A percentile compares a stretch with the other conserved stretches of the same genome.
phyloP scores from a whole-genome alignment of 257 asterid species.

The Solanum sejunctum region DNA sequence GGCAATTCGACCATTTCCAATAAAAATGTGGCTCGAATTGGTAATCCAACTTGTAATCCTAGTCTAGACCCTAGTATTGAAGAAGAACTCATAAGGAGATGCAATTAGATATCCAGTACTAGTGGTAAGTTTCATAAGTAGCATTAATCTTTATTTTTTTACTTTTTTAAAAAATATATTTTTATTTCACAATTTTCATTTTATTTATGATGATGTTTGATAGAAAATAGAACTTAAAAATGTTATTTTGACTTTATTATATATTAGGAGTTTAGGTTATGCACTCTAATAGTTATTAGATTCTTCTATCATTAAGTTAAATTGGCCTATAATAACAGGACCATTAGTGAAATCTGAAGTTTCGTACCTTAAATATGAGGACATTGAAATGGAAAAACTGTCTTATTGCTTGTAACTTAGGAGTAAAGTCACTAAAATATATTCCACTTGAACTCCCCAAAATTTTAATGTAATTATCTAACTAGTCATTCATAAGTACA shows the following conservation, averaged over 20 bases:
- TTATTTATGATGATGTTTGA: too few species aligned
- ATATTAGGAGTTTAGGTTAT: not conserved
- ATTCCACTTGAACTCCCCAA: too few species aligned
- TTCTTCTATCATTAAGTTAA: not conserved
- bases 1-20: not conserved
- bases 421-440: too few species aligned
- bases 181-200: not conserved
- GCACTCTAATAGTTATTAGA: not conserved
- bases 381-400: too few species aligned
- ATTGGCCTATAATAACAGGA: not conserved
- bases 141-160: not conserved
- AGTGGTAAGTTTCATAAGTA: conserved; percentile 40
- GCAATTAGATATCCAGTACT: conserved; percentile 70
- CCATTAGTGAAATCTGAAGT: too few species aligned
- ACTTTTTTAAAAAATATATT: not conserved
- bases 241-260: not conserved
- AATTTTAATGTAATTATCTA: too few species aligned
- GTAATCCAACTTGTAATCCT: not conserved
- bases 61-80: conserved; percentile 16
- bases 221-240: not conserved
- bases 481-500: too few species aligned
- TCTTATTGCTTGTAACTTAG: too few species aligned
- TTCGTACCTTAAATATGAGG: too few species aligned
- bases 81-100: conserved; percentile 47
- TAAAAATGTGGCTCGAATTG: conserved; percentile 16